These are phyloP conservation scores for Takashimella koratensis DNA, from an alignment of 1,284 basidiomycete species.

Conservation along the genomic window DNA sequence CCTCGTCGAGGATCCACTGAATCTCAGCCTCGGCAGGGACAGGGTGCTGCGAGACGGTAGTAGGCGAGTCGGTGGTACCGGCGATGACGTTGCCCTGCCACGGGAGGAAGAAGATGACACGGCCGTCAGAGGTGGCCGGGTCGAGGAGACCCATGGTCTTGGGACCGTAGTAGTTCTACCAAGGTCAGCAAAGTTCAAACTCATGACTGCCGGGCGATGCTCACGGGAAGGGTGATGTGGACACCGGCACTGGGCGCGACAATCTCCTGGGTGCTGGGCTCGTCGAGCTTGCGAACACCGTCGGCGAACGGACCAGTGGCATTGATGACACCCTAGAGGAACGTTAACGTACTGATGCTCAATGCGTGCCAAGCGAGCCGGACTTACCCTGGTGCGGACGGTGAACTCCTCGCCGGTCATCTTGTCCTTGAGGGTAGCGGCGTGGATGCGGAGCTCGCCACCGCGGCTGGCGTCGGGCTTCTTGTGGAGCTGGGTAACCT, in stretches of 20 bases:
- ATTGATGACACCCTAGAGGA: slow-evolving; percentile 81
- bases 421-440: slow-evolving; percentile 74
- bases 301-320: slow-evolving; percentile 95
- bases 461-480: slow-evolving; percentile 53
- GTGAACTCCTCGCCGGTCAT: slow-evolving; percentile 80
- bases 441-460: slow-evolving; percentile 59
- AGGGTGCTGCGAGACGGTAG: slow-evolving; percentile 73
- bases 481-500: slow-evolving; percentile 79
- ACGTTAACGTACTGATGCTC: too few species aligned
- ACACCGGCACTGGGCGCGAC: slow-evolving; percentile 90
- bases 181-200: not conserved
- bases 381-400: slow-evolving; percentile 70
- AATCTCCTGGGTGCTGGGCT: slow-evolving; percentile 76
- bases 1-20: slow-evolving; percentile 90
- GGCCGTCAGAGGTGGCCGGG: slow-evolving; percentile 90
- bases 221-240: slow-evolving; percentile 83
- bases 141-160: slow-evolving; percentile 94
- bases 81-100: slow-evolving; percentile 99
- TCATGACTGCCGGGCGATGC: not conserved
- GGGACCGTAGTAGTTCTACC: slow-evolving; percentile 83
- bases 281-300: slow-evolving; percentile 78
- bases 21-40: slow-evolving; percentile 89
- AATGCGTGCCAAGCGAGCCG: not conserved
- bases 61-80: slow-evolving; percentile 89
- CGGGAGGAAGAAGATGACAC: slow-evolving; percentile 97